These are phyloP conservation scores for Arachis stenosperma DNA, from an alignment of 306 rosid species.

Conservation along the genomic window DNA sequence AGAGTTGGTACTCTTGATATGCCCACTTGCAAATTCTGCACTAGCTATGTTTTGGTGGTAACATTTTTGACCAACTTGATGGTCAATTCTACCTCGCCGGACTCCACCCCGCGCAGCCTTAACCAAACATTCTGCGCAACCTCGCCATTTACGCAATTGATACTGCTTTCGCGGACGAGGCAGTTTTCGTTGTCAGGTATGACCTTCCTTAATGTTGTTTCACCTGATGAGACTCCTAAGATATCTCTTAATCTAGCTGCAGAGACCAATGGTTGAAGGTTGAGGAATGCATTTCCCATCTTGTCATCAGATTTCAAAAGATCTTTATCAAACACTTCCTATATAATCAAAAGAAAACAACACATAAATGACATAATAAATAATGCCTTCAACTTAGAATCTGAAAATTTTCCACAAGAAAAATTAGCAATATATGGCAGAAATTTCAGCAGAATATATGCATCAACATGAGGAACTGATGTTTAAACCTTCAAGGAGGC, in stretches of 20 bases:
- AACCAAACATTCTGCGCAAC: conserved; percentile 89
- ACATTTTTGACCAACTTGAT: conserved; percentile 60
- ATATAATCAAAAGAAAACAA: conserved; percentile 2
- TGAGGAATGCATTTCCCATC: conserved; percentile 91
- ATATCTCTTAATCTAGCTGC: conserved; percentile 84
- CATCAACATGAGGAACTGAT: not conserved
- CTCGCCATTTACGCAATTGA: conserved; percentile 72
- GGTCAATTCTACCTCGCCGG: conserved; percentile 85
- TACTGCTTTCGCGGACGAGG: conserved; percentile 79
- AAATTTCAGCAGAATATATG: not conserved
- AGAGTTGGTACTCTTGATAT: conserved; percentile 23
- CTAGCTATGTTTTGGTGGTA: conserved; percentile 38
- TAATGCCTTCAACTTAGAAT: not conserved
- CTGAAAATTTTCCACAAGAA: conserved; percentile 1
- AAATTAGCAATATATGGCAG: not conserved
- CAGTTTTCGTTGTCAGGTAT: conserved; percentile 81
- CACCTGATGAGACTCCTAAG: conserved; percentile 61
- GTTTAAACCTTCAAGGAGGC: not conserved
- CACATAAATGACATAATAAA: conserved; percentile 1
- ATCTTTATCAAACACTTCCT: conserved; percentile 98
- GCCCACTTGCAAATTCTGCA: conserved; percentile 33
- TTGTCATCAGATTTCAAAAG: conserved; percentile 92
- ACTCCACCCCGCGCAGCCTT: conserved; percentile 83
- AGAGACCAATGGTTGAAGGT: conserved; percentile 83
- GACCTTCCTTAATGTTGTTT: conserved; percentile 75